Base-by-base conservation (phyloP, 208 protist genomes). In the Zelonia costaricensis region DNA sequence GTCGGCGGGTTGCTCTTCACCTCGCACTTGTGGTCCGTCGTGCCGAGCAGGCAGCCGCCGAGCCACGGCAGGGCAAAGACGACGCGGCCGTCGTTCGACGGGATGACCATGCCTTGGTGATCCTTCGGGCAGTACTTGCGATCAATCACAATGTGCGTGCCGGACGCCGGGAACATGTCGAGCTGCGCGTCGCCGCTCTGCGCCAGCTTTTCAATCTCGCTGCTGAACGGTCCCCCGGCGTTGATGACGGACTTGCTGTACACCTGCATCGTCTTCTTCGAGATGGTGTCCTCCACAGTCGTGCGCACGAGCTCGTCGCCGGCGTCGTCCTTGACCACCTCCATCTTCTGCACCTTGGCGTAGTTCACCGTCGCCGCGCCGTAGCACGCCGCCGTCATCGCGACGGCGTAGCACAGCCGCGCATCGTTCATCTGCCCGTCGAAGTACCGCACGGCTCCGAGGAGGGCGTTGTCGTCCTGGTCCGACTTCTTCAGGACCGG, bases 391-490 rank as follows among this genome's bases (percentile, higher is more conserved):
- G 98, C 97, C 31, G 98, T 98, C 49, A 98, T 78, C 6, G 95
- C 97, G 13, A 97, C 82, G 1, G 69, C 63, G 31, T 98, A 70
- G 74, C 97, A 98, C 67, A 98, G 84, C n/a, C 98, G 89, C 3
- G 97, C 82, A 63, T 99, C 98, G 80, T 99, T 97, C 79, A 97
- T 92, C 77, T 97, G 92, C 3, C 97, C 97, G 68, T 99, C 97
- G 67, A 97, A 98, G 74, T 98, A 98, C 23, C 97, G 77, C 16
- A 98, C 78, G 4, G 86, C 78, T 8, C 96, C 95, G n/a, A 86
- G 59, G 30, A 99, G 84, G 25, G 72, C 70, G 44, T 83, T 64
- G 53, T 82, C 72, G 31, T 92, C 48, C 13, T 54, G 47, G 54
- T 80, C 74, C 18, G 73, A 79, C 59, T 82, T 76, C 25, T 67